These are phyloP conservation scores for Mucor sp. DNA, from an alignment of 371 early-diverging fungal species.

Conservation along the genomic window DNA sequence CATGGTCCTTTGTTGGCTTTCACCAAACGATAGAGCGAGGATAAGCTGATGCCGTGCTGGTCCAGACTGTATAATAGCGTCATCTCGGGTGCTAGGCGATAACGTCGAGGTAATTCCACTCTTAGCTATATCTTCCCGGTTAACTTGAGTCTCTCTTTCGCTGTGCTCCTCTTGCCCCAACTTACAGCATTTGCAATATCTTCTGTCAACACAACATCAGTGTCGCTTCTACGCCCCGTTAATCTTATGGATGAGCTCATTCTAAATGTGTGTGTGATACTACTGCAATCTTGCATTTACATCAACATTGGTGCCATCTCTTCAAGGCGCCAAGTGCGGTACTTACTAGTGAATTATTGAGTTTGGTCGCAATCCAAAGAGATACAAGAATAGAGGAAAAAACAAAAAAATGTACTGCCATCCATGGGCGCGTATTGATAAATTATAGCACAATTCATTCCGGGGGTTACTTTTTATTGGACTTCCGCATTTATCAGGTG, in stretches of 20 bases:
- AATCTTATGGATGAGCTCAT: slow-evolving; percentile 25
- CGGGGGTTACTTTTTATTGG: background rate
- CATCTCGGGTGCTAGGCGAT: slow-evolving; percentile 69
- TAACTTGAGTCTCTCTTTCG: background rate
- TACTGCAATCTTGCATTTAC: background rate
- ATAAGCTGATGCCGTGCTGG: slow-evolving; percentile 89
- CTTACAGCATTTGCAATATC: slow-evolving; percentile 50
- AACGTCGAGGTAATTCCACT: slow-evolving; percentile 59
- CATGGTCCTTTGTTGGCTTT: slow-evolving; percentile 67
- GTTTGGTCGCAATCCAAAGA: background rate
- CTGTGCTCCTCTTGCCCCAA: background rate
- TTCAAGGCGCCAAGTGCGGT: background rate
- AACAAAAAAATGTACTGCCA: background rate
- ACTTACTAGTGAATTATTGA: background rate
- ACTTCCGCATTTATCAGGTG: background rate
- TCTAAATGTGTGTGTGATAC: background rate
- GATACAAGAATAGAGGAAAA: background rate
- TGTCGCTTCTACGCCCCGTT: slow-evolving; percentile 47
- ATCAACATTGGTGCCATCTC: background rate
- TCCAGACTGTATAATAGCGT: slow-evolving; percentile 85
- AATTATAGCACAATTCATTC: background rate
- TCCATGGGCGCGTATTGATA: background rate
- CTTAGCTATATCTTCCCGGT: slow-evolving; percentile 26
- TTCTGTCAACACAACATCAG: slow-evolving; percentile 54
- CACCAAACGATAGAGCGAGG: slow-evolving; percentile 72